These are phyloP conservation scores for Thermomucor indicae-seudaticae DNA, from an alignment of 371 early-diverging fungal genomes.

Conservation along the genomic window DNA sequence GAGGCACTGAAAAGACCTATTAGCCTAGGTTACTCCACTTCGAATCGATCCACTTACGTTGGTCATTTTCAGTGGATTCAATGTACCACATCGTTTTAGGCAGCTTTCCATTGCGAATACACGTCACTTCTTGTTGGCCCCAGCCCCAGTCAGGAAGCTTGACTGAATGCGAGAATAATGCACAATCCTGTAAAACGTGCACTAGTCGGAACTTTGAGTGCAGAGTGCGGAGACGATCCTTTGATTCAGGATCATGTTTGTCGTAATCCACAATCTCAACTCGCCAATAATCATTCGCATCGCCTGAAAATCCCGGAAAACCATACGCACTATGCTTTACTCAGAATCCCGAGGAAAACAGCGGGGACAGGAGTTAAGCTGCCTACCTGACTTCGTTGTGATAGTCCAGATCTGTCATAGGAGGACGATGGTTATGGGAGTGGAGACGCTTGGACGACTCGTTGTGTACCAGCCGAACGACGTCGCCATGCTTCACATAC, in stretches of 20 bases:
- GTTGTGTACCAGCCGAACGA: slow-evolving; percentile 74
- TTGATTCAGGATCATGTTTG: slow-evolving; percentile 49
- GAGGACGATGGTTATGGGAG: slow-evolving; percentile 56
- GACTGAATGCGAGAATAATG: slow-evolving; percentile 75
- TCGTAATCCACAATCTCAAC: slow-evolving; percentile 68
- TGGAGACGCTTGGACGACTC: slow-evolving; percentile 68
- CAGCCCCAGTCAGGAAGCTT: slow-evolving; percentile 97
- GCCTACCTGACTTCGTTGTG: slow-evolving; percentile 79
- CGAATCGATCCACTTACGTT: slow-evolving; percentile 49
- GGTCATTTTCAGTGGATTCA: slow-evolving; percentile 47
- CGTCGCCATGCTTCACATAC: slow-evolving; percentile 63
- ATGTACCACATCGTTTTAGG: slow-evolving; percentile 69
- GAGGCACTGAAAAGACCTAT: slow-evolving; percentile 33
- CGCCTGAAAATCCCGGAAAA: slow-evolving; percentile 35
- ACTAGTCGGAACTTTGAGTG: slow-evolving; percentile 72
- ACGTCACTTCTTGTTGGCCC: slow-evolving; percentile 93
- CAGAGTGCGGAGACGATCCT: slow-evolving; percentile 56
- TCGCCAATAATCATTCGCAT: slow-evolving; percentile 71
- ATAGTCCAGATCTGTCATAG: slow-evolving; percentile 84
- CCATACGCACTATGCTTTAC: slow-evolving; percentile 68
- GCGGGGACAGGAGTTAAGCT: slow-evolving; percentile 4
- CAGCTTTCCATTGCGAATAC: slow-evolving; percentile 64
- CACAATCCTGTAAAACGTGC: slow-evolving; percentile 72
- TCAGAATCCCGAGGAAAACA: background rate
- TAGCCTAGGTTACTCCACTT: no score